These are phyloP conservation scores for Zalaria sp. DNA, from an alignment of 2,329 filamentous ascomycete genomes.

Conservation along the genomic window DNA sequence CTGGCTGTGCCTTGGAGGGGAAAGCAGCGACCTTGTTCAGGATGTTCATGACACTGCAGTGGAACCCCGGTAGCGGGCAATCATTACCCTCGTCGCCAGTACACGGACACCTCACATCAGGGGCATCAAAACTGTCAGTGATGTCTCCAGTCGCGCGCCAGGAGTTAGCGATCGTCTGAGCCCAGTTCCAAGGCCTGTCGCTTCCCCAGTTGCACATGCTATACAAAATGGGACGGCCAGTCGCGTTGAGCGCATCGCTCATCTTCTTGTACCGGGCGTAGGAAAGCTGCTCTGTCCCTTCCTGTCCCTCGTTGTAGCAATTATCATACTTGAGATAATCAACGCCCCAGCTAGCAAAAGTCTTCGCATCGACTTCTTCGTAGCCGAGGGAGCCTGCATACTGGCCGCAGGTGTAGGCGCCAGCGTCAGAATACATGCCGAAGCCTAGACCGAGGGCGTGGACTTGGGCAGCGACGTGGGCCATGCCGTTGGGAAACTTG, in stretches of 20 bases:
- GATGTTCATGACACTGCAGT: conserved; percentile 36
- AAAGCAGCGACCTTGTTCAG: conserved; percentile 33
- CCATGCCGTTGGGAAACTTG: conserved; percentile 34
- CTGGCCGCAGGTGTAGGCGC: conserved; percentile 25
- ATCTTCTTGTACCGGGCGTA: conserved; percentile 34
- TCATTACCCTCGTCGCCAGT: conserved; percentile 22
- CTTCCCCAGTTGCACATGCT: conserved; percentile 16
- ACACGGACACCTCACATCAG: conserved; percentile 28
- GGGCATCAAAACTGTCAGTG: conserved; percentile 30
- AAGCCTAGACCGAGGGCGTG: conserved; percentile 36
- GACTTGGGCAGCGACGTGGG: conserved; percentile 29
- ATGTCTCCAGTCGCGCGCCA: conserved; percentile 34
- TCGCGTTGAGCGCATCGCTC: conserved; percentile 32
- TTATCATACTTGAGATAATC: conserved; percentile 49
- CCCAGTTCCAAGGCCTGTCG: conserved; percentile 28
- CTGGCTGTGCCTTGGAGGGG: conserved; percentile 24
- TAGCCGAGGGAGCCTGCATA: conserved; percentile 33
- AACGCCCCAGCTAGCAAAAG: conserved; percentile 44
- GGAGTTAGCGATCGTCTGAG: conserved; percentile 31
- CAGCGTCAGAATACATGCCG: conserved; percentile 39
- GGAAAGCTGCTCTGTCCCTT: conserved; percentile 30
- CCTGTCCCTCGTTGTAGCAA: conserved; percentile 40
- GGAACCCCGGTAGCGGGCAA: conserved; percentile 30
- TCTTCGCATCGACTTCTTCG: conserved; percentile 43
- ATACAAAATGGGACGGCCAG: conserved; percentile 31